Evolutionary conservation across 2,329 filamentous ascomycete genomes (phyloP).

Genomic region (Colletotrichum sp.): DNA sequence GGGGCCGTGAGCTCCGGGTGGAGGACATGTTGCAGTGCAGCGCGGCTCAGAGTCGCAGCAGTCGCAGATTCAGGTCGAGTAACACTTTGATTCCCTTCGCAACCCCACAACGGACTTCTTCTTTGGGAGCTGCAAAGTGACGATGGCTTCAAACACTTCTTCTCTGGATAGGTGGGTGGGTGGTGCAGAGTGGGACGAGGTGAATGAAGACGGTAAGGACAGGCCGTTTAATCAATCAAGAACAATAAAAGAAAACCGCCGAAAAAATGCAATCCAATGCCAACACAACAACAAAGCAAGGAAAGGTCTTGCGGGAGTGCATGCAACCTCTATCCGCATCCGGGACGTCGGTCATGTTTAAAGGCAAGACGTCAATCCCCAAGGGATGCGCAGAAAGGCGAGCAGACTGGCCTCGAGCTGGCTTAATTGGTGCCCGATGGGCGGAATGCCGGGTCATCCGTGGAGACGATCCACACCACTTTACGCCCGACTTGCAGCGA

Average conservation of each 20-base stretch:
- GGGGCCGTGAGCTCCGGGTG: slow-evolving; percentile 10
- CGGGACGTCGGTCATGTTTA: slow-evolving; percentile 9
- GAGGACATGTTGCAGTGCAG: slow-evolving; percentile 7
- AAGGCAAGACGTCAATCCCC: background rate
- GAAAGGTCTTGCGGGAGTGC: slow-evolving; percentile 15
- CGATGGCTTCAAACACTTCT: background rate
- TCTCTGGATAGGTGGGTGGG: background rate
- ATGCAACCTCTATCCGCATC: background rate
- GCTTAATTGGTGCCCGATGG: slow-evolving; percentile 18
- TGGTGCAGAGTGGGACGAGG: background rate
- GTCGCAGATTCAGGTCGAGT: background rate
- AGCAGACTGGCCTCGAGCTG: background rate
- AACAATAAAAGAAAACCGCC: background rate
- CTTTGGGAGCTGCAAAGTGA: background rate
- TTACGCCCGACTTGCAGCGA: slow-evolving; percentile 19
- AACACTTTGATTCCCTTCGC: background rate
- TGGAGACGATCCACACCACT: slow-evolving; percentile 15
- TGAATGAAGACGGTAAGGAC: slow-evolving; percentile 11
- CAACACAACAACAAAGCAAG: background rate
- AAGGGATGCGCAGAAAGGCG: background rate
- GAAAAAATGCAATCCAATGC: background rate
- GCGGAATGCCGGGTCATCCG: slow-evolving; percentile 11
- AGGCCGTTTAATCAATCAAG: background rate
- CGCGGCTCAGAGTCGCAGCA: background rate
- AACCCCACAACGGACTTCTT: background rate